Percentiles rank a stretch among this genome's conserved stretches.
These are phyloP conservation scores for Dentipellis sp. DNA, from an alignment of 768 basidiomycete genomes.

Conservation along the genomic window DNA sequence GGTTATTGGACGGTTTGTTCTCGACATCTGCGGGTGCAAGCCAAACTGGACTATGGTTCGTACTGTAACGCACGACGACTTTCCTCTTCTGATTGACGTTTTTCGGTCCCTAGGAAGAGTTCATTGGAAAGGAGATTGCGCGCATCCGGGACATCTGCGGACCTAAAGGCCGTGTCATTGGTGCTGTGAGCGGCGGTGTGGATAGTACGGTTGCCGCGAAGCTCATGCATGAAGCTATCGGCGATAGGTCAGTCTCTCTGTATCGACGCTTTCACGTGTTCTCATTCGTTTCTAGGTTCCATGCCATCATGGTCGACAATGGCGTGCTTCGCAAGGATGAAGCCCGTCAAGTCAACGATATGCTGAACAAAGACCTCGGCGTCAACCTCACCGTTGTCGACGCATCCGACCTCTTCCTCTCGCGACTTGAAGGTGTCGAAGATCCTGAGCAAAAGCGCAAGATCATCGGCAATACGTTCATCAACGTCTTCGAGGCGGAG, in stretches of 20 bases:
- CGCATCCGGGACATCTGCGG: conserved; percentile 95
- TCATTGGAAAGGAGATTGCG: conserved; percentile 92
- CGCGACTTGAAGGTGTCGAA: conserved; percentile 80
- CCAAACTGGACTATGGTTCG: conserved; percentile 89
- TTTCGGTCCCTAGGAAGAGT: conserved; percentile 62
- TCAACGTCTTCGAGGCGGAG: conserved; percentile 94
- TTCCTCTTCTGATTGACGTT: background rate
- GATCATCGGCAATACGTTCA: conserved; percentile 98
- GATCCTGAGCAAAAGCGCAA: conserved; percentile 97
- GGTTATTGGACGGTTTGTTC: conserved; percentile 78
- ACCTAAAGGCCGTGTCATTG: conserved; percentile 89
- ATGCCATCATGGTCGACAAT: conserved; percentile 99
- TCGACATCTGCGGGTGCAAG: conserved; percentile 74
- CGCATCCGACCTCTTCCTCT: conserved; percentile 88
- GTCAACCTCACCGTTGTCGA: conserved; percentile 96
- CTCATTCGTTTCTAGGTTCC: conserved; percentile 53
- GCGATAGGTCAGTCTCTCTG: conserved; percentile 59
- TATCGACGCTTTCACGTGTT: too few species aligned
- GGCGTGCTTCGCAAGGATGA: conserved; percentile 93
- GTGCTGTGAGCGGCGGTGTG: conserved; percentile 95
- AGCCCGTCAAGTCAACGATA: conserved; percentile 81
- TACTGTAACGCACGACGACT: background rate
- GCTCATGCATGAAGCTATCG: conserved; percentile 99
- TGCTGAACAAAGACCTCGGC: conserved; percentile 89
- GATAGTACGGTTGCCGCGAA: conserved; percentile 98